Evolutionary conservation across 495 filamentous ascomycete species (phyloP), one percentile per base, ranked within the genome.

Genomic region (Aspergillus homomorphus): DNA sequence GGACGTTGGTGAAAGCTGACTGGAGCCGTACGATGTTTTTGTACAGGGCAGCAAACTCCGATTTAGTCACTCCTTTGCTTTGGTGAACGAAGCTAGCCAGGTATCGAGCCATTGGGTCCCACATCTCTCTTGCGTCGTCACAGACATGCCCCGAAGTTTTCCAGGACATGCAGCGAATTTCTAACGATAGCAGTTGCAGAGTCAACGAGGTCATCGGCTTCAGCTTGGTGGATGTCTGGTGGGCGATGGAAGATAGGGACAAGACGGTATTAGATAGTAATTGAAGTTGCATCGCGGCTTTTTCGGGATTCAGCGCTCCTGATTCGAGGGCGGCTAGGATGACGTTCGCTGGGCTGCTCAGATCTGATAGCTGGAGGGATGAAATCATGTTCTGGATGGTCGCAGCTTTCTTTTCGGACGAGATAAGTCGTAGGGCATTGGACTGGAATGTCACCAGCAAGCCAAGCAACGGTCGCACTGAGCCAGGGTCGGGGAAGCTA

Each of bases 241-340:
- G 58, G 21, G 63, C 52, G 19, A 57, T 57, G 9, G 88, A 83
- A 55, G 82, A 81, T 1, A 93, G 64, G 4, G 85, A 82, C 0
- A 92, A 70, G 1, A 93, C 68, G 4, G 75, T 80, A 62, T 90
- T 89, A 0, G 89, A 83, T 3, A 92, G 65, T 0, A 77, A 73
- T 53, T 95, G 89, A 14, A 96, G 72, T 60, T 92, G 88, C 10
- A 83, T 77, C 4, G 85, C 82, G 43, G 81, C 79, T 68, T 89
- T 94, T 14, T 76, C 80, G 18, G 70, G 65, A 16, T 82, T 71
- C 7, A 79, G 67, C 15, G 62, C 50, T 65, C 77, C 60, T 9
- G 61, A 46, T 56, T 83, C 76, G 0, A 83, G 72, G 18, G 82
- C 80, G 2, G 70, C 57, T 18, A 82, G 51, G 16, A 92, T 80